These are phyloP conservation scores for Ustilago loliicola DNA, from an alignment of 1,284 basidiomycete species.

Conservation along the genomic window DNA sequence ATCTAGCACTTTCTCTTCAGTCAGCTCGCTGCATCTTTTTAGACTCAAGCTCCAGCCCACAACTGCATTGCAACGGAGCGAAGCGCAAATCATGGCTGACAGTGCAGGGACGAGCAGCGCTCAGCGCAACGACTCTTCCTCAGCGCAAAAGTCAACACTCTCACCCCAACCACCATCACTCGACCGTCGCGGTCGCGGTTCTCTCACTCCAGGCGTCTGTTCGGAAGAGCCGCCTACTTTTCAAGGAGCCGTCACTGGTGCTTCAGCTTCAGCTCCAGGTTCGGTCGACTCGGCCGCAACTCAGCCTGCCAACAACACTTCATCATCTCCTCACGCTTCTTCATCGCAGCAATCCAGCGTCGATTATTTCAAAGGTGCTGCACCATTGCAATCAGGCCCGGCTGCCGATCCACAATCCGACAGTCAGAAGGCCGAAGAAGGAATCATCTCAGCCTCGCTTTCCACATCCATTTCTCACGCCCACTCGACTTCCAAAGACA, in stretches of 20 bases:
- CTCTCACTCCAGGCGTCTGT: slow-evolving; percentile 49
- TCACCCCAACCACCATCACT: slow-evolving; percentile 18
- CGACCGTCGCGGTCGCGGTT: slow-evolving; percentile 31
- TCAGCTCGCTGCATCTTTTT: background rate
- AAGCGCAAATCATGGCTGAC: slow-evolving; percentile 15
- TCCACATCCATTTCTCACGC: slow-evolving; percentile 23
- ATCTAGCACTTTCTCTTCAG: slow-evolving; percentile 5
- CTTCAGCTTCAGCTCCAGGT: slow-evolving; percentile 4
- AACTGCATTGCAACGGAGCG: background rate
- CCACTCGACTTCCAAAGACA: slow-evolving; percentile 7
- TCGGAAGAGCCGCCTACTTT: slow-evolving; percentile 53
- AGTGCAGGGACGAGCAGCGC: slow-evolving; percentile 11
- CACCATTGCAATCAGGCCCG: slow-evolving; percentile 10
- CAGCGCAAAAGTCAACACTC: slow-evolving; percentile 6
- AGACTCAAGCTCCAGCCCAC: background rate
- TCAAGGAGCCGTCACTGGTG: background rate
- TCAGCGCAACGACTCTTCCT: background rate
- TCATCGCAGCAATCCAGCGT: slow-evolving; percentile 22
- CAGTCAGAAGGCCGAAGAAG: slow-evolving; percentile 40
- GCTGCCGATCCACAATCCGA: slow-evolving; percentile 3
- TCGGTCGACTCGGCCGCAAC: slow-evolving; percentile 14
- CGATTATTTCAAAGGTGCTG: slow-evolving; percentile 41
- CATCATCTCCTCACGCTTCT: slow-evolving; percentile 12
- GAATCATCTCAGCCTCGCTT: slow-evolving; percentile 48
- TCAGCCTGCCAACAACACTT: slow-evolving; percentile 10